Base-by-base conservation (phyloP, 2,329 filamentous ascomycete genomes). In the Lachnellula arida region DNA sequence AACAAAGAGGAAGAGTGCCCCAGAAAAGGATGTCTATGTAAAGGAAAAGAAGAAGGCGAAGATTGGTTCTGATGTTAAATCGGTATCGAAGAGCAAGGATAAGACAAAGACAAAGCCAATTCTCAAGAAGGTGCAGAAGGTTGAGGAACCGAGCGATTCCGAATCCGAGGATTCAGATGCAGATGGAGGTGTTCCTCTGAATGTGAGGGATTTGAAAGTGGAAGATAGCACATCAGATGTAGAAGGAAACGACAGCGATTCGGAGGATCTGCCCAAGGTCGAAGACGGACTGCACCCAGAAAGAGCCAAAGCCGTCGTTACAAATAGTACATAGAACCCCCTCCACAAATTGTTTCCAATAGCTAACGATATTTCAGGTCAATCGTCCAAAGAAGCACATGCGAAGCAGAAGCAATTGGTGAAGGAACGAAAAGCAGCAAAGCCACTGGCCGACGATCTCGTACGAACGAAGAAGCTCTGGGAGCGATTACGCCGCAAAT, bases 381-480 rank as follows among this genome's bases (percentile, higher is more conserved):
- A 83, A 72, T 89, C 80, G 57, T 90, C 89, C 8, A 87, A 86
- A 69, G 94, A 99, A 78, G 86, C 91, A 22, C 94, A 97, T 72
- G 85, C 86, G 49, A 96, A 96, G 73, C 94, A 99, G 75, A 96
- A 93, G 74, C 87, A 87, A 60, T 78, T 97, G 50, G 87, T 85
- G 23, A 87, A 86, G 68, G 93, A 97, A 71, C 89, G 95, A 65
- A 97, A 92, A 78, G 87, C 89, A 39, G 87, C 89, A 44, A 97
- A 97, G 75, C 94, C 94, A 23, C 86, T 97, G 64, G 91, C 93
- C 69, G 92, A 97, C 71, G 84, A 89, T 68, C 86, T 97, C 62
- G 83, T 87, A 60, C 86, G 91, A 60, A 89, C 90, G 53, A 99
- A 99, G 80, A 96, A 97, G 77, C 82, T 99, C 52, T 99, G 94